These are phyloP conservation scores for Pestalotiopsis sp. DNA, from an alignment of 2,329 filamentous ascomycete species.

Conservation along the genomic window DNA sequence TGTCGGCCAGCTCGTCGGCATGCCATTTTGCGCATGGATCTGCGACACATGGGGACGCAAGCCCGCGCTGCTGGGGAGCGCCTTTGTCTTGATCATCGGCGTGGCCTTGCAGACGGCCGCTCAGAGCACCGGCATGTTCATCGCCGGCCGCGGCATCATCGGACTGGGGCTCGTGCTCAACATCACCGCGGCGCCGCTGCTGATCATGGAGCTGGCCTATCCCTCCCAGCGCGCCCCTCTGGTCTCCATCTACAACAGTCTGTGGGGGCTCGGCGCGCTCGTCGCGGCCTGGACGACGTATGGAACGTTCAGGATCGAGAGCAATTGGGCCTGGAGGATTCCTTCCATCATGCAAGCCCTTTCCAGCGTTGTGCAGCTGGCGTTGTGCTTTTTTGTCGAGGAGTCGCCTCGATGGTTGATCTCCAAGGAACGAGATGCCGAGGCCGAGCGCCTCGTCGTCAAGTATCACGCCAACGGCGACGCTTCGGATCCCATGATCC, in stretches of 20 bases:
- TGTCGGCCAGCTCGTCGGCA: conserved; percentile 40
- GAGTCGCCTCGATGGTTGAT: conserved; percentile 36
- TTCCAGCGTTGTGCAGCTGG: conserved; percentile 34
- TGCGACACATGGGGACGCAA: conserved; percentile 41
- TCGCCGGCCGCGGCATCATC: conserved; percentile 28
- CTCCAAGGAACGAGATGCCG: conserved; percentile 33
- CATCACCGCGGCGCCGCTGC: conserved; percentile 27
- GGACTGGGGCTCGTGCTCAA: conserved; percentile 27
- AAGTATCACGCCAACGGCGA: conserved; percentile 42
- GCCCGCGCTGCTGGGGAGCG: conserved; percentile 36
- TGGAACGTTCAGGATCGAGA: conserved; percentile 20
- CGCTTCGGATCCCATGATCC: conserved; percentile 39
- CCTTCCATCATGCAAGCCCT: conserved; percentile 48
- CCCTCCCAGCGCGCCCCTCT: conserved; percentile 27
- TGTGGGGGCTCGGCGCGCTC: conserved; percentile 7
- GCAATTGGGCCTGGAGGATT: conserved; percentile 41
- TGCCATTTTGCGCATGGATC: conserved; percentile 38
- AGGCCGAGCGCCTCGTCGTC: conserved; percentile 36
- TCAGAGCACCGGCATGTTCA: conserved; percentile 23
- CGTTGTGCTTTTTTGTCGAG: conserved; percentile 17
- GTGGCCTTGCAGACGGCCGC: conserved; percentile 30
- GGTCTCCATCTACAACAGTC: conserved; percentile 20
- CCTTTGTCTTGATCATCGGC: conserved; percentile 30
- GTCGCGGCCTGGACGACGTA: conserved; percentile 23
- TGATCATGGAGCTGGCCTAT: conserved; percentile 33